Evolutionary conservation across 2,329 filamentous ascomycete species (phyloP).

Genomic region (Dactylonectria macrodidyma): DNA sequence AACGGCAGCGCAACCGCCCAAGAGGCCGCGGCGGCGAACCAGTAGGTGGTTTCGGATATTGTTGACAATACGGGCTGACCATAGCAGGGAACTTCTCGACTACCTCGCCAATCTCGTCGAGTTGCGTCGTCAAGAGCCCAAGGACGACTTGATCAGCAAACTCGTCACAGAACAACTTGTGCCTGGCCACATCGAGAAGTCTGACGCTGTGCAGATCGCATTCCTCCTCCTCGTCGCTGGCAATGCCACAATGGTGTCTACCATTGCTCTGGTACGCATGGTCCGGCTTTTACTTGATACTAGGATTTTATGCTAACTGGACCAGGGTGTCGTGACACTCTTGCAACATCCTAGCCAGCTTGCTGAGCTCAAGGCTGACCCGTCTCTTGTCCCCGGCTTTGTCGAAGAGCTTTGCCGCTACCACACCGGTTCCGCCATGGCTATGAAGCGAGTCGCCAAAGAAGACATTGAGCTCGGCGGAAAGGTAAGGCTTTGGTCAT

Average conservation of each 20-base stretch:
- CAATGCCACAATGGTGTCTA: constrained; percentile 68
- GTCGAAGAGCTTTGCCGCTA: constrained; percentile 65
- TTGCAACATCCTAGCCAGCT: constrained; percentile 61
- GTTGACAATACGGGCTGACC: not conserved
- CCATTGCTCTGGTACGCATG: constrained; percentile 60
- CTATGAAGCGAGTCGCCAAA: constrained; percentile 63
- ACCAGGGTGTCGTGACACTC: constrained; percentile 60
- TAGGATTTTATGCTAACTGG: not conserved
- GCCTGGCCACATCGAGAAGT: constrained; percentile 55
- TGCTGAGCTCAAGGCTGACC: constrained; percentile 56
- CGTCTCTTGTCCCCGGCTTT: constrained; percentile 55
- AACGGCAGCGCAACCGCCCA: constrained; percentile 63
- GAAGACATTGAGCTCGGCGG: constrained; percentile 61
- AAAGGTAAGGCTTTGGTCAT: constrained; percentile 44
- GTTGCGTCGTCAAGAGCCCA: constrained; percentile 54
- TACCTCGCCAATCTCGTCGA: constrained; percentile 63
- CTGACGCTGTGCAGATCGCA: constrained; percentile 62
- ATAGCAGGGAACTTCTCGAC: constrained; percentile 56
- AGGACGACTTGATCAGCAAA: constrained; percentile 63
- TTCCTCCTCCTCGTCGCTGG: constrained; percentile 66
- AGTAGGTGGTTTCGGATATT: constrained; percentile 44
- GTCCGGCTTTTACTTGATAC: not conserved
- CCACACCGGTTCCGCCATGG: constrained; percentile 63
- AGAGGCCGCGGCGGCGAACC: constrained; percentile 61
- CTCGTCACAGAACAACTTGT: constrained; percentile 59